Evolutionary conservation across 306 rosid genomes (phyloP).

Genomic region (Pterocarpus santalinus): DNA sequence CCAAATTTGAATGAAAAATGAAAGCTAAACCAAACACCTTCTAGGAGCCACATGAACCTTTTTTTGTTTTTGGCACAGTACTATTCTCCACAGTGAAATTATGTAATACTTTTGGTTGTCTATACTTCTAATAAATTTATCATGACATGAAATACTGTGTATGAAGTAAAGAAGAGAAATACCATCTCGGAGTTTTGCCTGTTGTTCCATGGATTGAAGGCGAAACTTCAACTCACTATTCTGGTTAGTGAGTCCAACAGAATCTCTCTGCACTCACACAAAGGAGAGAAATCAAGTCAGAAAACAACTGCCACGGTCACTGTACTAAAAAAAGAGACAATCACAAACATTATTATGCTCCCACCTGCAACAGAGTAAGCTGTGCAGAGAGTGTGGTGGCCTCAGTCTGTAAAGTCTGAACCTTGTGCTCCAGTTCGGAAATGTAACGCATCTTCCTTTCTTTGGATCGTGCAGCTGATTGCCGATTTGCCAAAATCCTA

Average conservation of each 20-base stretch:
- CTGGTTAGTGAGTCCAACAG: conserved; percentile 90
- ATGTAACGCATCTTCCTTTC: conserved; percentile 95
- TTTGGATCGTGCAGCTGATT: conserved; percentile 95
- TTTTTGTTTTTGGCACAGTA: neutral
- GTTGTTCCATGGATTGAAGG: conserved; percentile 99
- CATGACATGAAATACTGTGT: neutral
- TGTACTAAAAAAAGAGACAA: neutral
- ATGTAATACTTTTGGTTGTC: neutral
- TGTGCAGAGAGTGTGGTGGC: conserved; percentile 94
- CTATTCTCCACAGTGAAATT: conserved; percentile 1
- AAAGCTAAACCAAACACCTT: neutral
- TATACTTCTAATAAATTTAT: neutral
- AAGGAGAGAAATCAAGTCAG: conserved; percentile 33
- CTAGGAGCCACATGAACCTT: neutral
- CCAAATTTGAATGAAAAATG: neutral
- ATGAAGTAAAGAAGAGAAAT: conserved; percentile 31
- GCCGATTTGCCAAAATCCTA: conserved; percentile 95
- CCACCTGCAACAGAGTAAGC: conserved; percentile 89
- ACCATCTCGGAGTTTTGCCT: conserved; percentile 97
- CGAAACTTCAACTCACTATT: conserved; percentile 95
- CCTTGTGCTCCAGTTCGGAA: conserved; percentile 95
- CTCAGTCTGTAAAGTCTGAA: conserved; percentile 94
- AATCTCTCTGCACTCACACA: conserved; percentile 71
- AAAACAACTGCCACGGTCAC: conserved; percentile 2
- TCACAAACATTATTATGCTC: conserved; percentile 25